phyloP scores from a whole-genome alignment of 139 green algal genomes.

The Zygnema cylindricum region DNA sequence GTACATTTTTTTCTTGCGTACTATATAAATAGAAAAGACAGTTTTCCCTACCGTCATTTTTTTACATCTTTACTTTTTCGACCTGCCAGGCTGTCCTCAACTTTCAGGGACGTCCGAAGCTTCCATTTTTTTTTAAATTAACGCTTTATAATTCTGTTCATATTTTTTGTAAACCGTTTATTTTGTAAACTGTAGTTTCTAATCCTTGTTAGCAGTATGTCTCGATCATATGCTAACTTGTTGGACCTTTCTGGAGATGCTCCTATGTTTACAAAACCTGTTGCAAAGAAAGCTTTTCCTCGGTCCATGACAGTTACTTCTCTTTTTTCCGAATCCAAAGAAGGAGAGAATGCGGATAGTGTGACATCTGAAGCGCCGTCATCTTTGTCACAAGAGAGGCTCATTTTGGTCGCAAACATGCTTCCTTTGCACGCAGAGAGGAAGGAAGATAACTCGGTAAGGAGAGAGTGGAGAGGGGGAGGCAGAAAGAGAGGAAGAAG shows the following conservation, averaged over 20 bases:
- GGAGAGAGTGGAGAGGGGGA: background rate
- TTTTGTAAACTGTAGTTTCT: too few species aligned
- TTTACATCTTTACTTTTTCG: too few species aligned
- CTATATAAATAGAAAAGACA: too few species aligned
- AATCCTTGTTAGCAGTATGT: too few species aligned
- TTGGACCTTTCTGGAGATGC: slow-evolving; percentile 51
- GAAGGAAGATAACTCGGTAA: slow-evolving; percentile 20
- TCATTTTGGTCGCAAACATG: slow-evolving; percentile 93
- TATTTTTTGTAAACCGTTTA: too few species aligned
- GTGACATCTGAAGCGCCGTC: slow-evolving; percentile 55
- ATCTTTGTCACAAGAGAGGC: slow-evolving; percentile 66
- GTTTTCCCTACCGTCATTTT: too few species aligned
- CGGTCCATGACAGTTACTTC: slow-evolving; percentile 18
- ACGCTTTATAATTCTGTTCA: too few species aligned
- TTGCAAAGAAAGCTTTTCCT: background rate
- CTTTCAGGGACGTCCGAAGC: too few species aligned
- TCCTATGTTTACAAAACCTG: slow-evolving; percentile 37
- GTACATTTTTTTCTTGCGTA: too few species aligned
- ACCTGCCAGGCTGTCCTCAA: too few species aligned
- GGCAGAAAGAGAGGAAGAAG: background rate
- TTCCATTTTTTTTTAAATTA: too few species aligned
- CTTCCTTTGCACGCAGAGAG: slow-evolving; percentile 78
- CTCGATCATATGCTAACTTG: slow-evolving; percentile 58
- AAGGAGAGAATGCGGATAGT: slow-evolving; percentile 27
- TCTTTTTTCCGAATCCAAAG: background rate